Conservation (phyloP, 495 filamentous ascomycete species). For the Terfezia claveryi region DNA sequence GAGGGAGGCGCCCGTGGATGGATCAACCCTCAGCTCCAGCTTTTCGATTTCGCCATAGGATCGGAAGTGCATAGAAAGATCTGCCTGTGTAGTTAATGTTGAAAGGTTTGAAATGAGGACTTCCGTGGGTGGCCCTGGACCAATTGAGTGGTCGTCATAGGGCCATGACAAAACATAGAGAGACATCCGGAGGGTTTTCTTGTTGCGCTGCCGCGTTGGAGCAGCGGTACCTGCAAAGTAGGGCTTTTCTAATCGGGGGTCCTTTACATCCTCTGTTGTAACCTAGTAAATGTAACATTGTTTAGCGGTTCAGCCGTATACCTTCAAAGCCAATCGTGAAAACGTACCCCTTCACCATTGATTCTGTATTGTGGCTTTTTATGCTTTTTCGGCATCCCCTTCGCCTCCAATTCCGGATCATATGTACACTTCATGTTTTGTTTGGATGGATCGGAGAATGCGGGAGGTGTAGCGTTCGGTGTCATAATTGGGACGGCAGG, state of each 20-base stretch:
- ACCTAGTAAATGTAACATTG: neutral
- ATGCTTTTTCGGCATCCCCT: slow-evolving; percentile 25
- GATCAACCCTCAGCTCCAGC: slow-evolving; percentile 76
- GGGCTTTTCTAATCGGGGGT: slow-evolving; percentile 33
- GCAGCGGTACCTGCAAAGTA: slow-evolving; percentile 2
- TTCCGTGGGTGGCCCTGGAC: slow-evolving; percentile 69
- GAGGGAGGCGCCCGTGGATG: slow-evolving; percentile 74
- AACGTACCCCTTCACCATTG: slow-evolving; percentile 20
- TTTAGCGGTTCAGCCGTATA: no score
- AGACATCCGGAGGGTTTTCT: slow-evolving; percentile 45
- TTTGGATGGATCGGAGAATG: slow-evolving; percentile 1
- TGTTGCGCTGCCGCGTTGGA: slow-evolving; percentile 34
- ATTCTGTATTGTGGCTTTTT: slow-evolving; percentile 18
- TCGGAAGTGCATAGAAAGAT: slow-evolving; percentile 59
- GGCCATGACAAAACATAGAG: slow-evolving; percentile 63
- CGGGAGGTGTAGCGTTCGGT: slow-evolving; percentile 18
- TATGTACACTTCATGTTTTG: slow-evolving; percentile 7
- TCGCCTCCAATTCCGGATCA: slow-evolving; percentile 21
- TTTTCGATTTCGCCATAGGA: slow-evolving; percentile 74
- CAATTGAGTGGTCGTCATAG: slow-evolving; percentile 61
- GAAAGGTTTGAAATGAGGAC: slow-evolving; percentile 88
- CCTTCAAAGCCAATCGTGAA: neutral
- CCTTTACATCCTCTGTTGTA: slow-evolving; percentile 10
- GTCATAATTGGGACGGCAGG: neutral
- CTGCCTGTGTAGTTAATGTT: slow-evolving; percentile 56